Base-by-base conservation (phyloP, 345 rosid genomes). In the Microcos paniculata region DNA sequence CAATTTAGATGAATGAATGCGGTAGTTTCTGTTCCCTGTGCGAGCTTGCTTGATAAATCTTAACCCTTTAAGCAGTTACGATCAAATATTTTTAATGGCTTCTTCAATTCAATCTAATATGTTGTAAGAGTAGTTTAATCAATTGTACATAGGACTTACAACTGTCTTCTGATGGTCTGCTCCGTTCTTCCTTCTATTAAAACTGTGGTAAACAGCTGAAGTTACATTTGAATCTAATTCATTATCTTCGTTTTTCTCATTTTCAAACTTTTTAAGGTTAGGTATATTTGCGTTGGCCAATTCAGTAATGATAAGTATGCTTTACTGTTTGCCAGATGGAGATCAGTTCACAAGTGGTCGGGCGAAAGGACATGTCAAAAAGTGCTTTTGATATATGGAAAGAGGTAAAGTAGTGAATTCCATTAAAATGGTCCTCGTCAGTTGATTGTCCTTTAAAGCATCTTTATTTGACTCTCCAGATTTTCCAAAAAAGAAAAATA, bases 361-460 rank as follows among this genome's bases (percentile, higher is more conserved):
- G 98, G 71, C 87, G 83, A 61, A 96, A 96, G 88, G 99, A 96
- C 80, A 80, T 91, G 79, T 91, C 94, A 76, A 90, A 85, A 83
- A 87, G 87, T 85, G 82, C 88, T 73, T 96, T 90, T 85, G 97
- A 96, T 74, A 85, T 96, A 82, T 96, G 98, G 99, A 96, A 90
- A 84, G 99, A 93, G 98, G 99, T 93, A 76, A 71, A 69, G 65
- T 28, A 63, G 62, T 76, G 40, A 24, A 56, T 42, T 74, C 45
- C 43, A 61, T 63, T 45, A 8, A 14, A 43, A 23, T 7, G 74
- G 49, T 80, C 43, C 45, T 42, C 6, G 45, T 52, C 15, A 26
- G 76, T 66, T 62, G 49, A 51, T 30, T 43, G 73, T 55, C 55
- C 31, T 80, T 79, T 83, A 38, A 61, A 35, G 51, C 76, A 78